Base-by-base conservation (phyloP, 2,329 filamentous ascomycete genomes). In the Huntiella moniliformis region DNA sequence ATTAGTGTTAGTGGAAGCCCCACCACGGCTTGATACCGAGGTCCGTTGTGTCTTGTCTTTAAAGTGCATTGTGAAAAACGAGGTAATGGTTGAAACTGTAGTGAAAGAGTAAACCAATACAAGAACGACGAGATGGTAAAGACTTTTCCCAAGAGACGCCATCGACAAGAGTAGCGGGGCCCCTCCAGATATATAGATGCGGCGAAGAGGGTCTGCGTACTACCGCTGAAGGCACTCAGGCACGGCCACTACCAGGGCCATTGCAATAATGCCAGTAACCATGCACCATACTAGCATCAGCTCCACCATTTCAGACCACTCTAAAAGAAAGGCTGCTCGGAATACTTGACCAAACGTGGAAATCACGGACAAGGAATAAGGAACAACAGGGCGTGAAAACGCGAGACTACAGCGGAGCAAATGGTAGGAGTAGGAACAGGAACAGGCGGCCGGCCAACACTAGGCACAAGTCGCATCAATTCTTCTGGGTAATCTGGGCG, bases 361-460 rank as follows among this genome's bases (percentile, higher is more conserved):
- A 41, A 13, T 41, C 17, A 12, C 17, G 17, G 15, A 41, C 39
- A 41, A 41, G 39, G 39, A 41, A 41, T 28, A 13, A 41, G 18
- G 39, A 28, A 10, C 17, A 41, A 41, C 22, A 41, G 39, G 39
- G 22, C 22, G 2, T 28, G 22, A 28, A 28, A 28, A 28, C 22
- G 22, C 22, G 22, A 28, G 22, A 28, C 22, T 28, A 28, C 22
- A 28, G 22, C 22, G 22, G 22, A 28, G 37, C 8, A 13, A n/a
- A 41, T 12, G n/a, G 39, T 41, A 41, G 39, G 39, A 41, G 32
- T 41, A 41, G 39, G 39, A 41, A 41, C 39, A 41, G 39, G 39
- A 41, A 41, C 39, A 41, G 15, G 18, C 12, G 22, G 18, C 39
- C 39, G 32, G 18, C 11, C 39, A 41, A 18, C 15, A 15, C 15